Evolutionary conservation across 2,329 filamentous ascomycete genomes (phyloP).

Genomic region (Colletotrichum sp.): DNA sequence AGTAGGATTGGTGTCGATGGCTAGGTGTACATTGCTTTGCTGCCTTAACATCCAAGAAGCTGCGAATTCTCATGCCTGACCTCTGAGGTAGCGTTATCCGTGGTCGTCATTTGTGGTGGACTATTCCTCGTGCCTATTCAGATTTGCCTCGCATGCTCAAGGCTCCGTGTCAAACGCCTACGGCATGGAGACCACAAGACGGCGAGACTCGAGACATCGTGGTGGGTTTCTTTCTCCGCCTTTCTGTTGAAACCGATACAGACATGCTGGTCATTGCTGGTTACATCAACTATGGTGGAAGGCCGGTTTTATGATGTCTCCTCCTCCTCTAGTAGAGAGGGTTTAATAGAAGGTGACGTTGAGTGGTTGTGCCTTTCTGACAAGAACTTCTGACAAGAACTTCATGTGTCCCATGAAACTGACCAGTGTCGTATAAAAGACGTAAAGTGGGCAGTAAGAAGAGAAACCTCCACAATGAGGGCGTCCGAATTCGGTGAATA

Average conservation of each 20-base stretch:
- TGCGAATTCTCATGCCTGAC: accelerated
- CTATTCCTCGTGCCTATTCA: neutral
- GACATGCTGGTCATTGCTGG: accelerated
- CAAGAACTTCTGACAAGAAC: too few relatives aligned
- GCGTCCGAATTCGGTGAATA: too few relatives aligned
- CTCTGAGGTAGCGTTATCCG: neutral
- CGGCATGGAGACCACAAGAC: neutral
- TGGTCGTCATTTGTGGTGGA: accelerated
- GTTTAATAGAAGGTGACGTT: too few relatives aligned
- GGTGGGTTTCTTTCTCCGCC: neutral
- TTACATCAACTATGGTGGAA: neutral
- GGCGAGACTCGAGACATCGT: neutral
- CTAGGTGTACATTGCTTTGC: neutral
- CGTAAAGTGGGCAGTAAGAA: too few relatives aligned
- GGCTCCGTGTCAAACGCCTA: neutral
- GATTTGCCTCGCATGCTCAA: neutral
- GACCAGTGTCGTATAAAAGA: too few relatives aligned
- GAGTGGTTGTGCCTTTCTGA: neutral
- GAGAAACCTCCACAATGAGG: too few relatives aligned
- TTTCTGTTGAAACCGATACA: neutral
- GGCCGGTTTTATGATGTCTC: too few relatives aligned
- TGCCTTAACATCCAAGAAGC: accelerated
- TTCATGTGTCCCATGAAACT: too few relatives aligned
- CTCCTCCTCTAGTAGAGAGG: too few relatives aligned
- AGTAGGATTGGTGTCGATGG: neutral